A percentile compares a stretch with the other conserved stretches of the same genome.
Conservation (phyloP, 805 yeast genomes). For the Sugiyamaella marilandica region DNA sequence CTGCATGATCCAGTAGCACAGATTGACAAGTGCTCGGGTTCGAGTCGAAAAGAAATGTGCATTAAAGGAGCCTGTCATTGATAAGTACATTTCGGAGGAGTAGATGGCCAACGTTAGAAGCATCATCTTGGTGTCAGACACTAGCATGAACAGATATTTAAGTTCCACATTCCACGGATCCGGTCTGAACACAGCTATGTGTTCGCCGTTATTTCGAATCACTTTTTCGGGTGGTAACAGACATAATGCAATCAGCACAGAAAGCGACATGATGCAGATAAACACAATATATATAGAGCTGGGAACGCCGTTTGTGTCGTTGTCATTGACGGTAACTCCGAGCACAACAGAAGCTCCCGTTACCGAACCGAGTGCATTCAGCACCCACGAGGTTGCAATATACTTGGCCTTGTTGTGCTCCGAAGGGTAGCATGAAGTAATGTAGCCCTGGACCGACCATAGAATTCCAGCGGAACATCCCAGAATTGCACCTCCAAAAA, state of each 20-base stretch:
- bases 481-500: conserved; percentile 4
- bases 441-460: conserved; percentile 39
- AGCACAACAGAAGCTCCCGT: conserved; percentile 56
- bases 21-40: conserved; percentile 57
- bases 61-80: conserved; percentile 4
- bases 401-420: conserved; percentile 50
- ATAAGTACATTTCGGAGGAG: conserved; percentile 5
- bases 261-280: conserved; percentile 5
- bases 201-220: conserved; percentile 6
- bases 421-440: conserved; percentile 52
- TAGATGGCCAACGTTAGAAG: conserved; percentile 4
- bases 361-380: conserved; percentile 56
- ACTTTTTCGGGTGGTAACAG: conserved; percentile 7
- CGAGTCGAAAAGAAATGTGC: conserved; percentile 42
- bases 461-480: conserved; percentile 8
- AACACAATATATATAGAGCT: conserved; percentile 6
- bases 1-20: conserved; percentile 56
- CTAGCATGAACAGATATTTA: neutral
- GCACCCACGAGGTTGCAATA: conserved; percentile 52
- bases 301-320: conserved; percentile 5
- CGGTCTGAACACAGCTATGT: conserved; percentile 30
- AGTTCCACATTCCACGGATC: conserved; percentile 13
- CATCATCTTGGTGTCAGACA: conserved; percentile 4
- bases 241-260: conserved; percentile 2
- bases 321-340: conserved; percentile 6